Conservation (phyloP, 179 eudicot species). For the Drosera spatulata region DNA sequence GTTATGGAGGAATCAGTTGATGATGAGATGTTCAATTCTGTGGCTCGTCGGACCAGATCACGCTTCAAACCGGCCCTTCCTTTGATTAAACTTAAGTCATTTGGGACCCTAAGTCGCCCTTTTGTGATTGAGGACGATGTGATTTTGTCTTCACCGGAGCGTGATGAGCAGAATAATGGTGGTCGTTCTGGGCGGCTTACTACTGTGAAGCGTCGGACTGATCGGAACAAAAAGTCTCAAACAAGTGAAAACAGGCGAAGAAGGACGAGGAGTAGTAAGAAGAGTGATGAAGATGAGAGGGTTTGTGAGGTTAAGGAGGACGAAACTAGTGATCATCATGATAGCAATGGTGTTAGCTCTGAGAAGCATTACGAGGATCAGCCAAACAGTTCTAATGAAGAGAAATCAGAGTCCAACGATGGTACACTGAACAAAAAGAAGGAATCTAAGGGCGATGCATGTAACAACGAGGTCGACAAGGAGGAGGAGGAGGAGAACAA, state of each 20-base stretch:
- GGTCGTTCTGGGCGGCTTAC: no score
- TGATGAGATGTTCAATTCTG: neutral
- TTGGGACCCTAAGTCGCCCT: slow-evolving; percentile 7
- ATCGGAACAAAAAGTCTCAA: neutral
- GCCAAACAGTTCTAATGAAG: neutral
- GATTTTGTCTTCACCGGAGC: neutral
- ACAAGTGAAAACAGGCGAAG: neutral
- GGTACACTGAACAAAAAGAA: no score
- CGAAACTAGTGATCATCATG: neutral
- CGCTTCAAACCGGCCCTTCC: neutral
- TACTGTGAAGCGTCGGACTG: no score
- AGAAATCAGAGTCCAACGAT: neutral
- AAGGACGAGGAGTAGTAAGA: neutral
- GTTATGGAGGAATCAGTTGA: neutral
- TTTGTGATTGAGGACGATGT: slow-evolving; percentile 2
- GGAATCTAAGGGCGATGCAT: neutral
- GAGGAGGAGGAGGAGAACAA: neutral
- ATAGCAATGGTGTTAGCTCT: neutral
- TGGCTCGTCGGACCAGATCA: slow-evolving; percentile 6
- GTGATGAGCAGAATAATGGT: neutral
- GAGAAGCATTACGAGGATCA: neutral
- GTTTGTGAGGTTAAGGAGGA: neutral
- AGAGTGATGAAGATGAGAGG: neutral
- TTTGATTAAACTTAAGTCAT: neutral
- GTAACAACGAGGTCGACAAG: no score